Evolutionary conservation across 164 flowering plant genomes (phyloP), one percentile per base, ranked within the genome.

Genomic region (Hamamelis virginiana): DNA sequence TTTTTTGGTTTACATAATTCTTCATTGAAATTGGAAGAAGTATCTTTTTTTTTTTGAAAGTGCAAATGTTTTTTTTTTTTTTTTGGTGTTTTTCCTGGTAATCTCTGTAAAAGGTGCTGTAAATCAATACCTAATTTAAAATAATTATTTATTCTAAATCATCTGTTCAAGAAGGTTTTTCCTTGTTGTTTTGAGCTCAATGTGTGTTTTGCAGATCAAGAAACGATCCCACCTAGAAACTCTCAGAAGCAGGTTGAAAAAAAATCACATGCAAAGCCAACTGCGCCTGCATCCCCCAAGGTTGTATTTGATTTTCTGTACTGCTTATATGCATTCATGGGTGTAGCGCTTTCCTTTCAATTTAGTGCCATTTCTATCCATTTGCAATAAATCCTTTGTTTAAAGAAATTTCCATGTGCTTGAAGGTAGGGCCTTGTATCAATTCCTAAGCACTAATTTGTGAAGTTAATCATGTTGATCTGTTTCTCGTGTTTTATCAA

Each of bases 141-240:
- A 33, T 33, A 33, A 33, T 33, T 33, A 33, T 33, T 33, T 6
- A 33, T 33, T 33, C 6, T 33, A 6, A 2, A 33, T 9, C 21
- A 21, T 55, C 12, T 55, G 1, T 6, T 18, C 1, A 22, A 57
- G 33, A 38, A 27, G 1, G 5, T 11, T 9, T 22, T 23, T 57
- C 25, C 38, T 57, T 26, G 11, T 57, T 59, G 59, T 44, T 69
- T 28, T 57, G 15, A 62, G 23, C 14, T 70, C 57, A 64, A 26
- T 28, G 38, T 45, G 45, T 70, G 23, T 67, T 68, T n/a, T 73
- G 77, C 90, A 91, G 96, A 78, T 74, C 28, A 50, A 56, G 85
- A 76, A 67, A 70, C 73, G 64, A 52, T 81, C 5, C 59, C 78
- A 27, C 71, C 80, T 26, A 62, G 68, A 66, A 84, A 82, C 68